Percentiles rank a stretch among this genome's conserved stretches.
These are phyloP conservation scores for Colletotrichum filicis DNA, from an alignment of 2,329 filamentous ascomycete genomes.

Conservation along the genomic window DNA sequence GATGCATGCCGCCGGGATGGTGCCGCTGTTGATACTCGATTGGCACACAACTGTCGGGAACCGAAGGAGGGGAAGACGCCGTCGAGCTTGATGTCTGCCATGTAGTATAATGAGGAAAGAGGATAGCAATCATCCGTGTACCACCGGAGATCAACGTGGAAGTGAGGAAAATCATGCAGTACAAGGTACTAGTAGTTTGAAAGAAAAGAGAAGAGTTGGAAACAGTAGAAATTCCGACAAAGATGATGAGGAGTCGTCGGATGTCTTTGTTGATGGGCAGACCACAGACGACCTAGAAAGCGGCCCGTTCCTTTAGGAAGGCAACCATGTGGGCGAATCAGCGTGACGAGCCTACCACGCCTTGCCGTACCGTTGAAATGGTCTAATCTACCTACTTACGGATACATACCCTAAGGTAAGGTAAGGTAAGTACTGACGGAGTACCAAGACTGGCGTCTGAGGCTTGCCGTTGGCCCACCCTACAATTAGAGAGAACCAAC, in stretches of 20 bases:
- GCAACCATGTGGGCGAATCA: conserved; percentile 28
- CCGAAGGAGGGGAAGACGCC: neutral
- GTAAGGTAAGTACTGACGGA: no score
- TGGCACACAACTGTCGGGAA: conserved; percentile 12
- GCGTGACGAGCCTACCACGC: conserved; percentile 13
- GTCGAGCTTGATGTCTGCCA: neutral
- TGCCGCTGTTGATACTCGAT: conserved; percentile 21
- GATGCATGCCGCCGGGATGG: conserved; percentile 29
- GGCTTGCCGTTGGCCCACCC: conserved; percentile 22
- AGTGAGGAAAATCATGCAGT: neutral
- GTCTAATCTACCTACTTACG: neutral
- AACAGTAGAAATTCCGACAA: neutral
- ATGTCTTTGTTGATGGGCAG: conserved; percentile 17
- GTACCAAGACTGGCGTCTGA: neutral
- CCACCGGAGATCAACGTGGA: neutral
- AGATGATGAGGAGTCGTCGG: conserved; percentile 8
- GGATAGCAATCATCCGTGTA: neutral
- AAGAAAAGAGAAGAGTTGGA: neutral
- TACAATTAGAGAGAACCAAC: neutral
- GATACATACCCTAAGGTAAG: no score
- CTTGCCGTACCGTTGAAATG: conserved; percentile 9
- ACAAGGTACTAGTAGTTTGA: neutral
- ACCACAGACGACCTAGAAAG: conserved; percentile 9
- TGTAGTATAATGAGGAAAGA: neutral
- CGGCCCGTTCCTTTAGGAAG: conserved; percentile 31